Base-by-base conservation (phyloP, 2,329 filamentous ascomycete genomes). In the Sporothrix pallida region DNA sequence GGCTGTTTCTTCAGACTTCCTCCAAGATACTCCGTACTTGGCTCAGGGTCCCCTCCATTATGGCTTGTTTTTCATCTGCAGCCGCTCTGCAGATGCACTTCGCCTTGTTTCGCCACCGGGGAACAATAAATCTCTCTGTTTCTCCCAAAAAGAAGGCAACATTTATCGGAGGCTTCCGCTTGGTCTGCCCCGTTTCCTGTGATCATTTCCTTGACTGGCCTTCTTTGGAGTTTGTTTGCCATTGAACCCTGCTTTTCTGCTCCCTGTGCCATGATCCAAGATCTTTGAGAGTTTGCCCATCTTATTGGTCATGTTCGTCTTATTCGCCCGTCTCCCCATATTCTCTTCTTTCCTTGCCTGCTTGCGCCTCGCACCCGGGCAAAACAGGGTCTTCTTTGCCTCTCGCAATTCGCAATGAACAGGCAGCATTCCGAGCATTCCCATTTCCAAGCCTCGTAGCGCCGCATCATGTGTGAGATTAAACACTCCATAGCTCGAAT, bases 161-260 rank as follows among this genome's bases (percentile, higher is more conserved):
- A 15, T 48, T 8, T 48, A 58, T 70, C 68, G 31, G 31, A 58
- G 50, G 37, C 50, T 17, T 58, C 17, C 60, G 68, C 46, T 20
- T 58, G 52, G 68, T 31, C 26, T 31, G 48, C 52, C 46, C 50
- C n/a, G 13, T 46, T 60, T 46, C n/a, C 46, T 44, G 67, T 31
- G 10, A 44, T 58, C 48, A 70, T 58, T 70, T 58, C 50, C 68
- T 23, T 70, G 68, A 70, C 68, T 56, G 50, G 50, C 17, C 17
- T 1, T 56, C 44, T 70, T 20, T 54, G 13, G 17, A 3, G 15
- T 9, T 9, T 12, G n/a, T 60, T 26, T 50, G 48, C 23, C 65
- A 31, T 37, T 50, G 23, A 26, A 37, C 46, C 65, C 46, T 52
- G 46, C 46, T 52, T 68, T 52, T 52, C 20, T 50, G 44, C 20